Evolutionary conservation across 192 early-diverging fungal genomes (phyloP), one percentile per base, ranked within the genome.

Genomic region (Coemansia sp.): DNA sequence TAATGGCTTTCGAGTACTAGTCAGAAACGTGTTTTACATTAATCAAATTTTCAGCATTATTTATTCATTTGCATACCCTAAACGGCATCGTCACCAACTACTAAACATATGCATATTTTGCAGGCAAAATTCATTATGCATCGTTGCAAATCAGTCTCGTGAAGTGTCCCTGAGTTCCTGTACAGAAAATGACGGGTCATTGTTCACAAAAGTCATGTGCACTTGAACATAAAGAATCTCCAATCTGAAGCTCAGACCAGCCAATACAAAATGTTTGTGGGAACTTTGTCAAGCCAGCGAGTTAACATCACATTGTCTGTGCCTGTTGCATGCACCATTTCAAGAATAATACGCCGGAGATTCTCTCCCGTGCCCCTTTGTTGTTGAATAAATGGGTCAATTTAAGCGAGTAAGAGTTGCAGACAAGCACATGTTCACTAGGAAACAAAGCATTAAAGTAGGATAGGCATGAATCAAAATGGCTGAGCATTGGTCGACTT

Each of bases 321-420:
- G 14, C 17, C 6, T 49, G 47, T 49, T 49, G 47, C 15, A 49
- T 49, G 47, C 19, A 49, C 17, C 47, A 49, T 49, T 49, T 21
- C 15, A 49, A 49, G 47, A 49, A 49, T 5, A 49, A 49, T 49
- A 49, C 15, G 19, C 19, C 19, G 47, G 47, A 49, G 17, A 6
- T 19, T 21, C 17, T 21, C 47, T 21, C 17, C 47, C 47, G n/a
- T 15, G 15, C n/a, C 47, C 14, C 14, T 49, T 21, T n/a, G 47
- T n/a, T 49, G 47, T 17, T 19, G 15, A 49, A 22, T 49, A 49
- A 49, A 49, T 49, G 47, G 47, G 47, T 49, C 47, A 49, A 49
- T 49, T 49, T 49, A 49, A 49, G 47, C 47, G 47, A 49, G 47
- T n/a, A 49, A 21, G 19, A 49, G 47, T 49, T 49, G 47, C 47